phyloP scores from a whole-genome alignment of 495 filamentous ascomycete species.

The Bacidia gigantensis region DNA sequence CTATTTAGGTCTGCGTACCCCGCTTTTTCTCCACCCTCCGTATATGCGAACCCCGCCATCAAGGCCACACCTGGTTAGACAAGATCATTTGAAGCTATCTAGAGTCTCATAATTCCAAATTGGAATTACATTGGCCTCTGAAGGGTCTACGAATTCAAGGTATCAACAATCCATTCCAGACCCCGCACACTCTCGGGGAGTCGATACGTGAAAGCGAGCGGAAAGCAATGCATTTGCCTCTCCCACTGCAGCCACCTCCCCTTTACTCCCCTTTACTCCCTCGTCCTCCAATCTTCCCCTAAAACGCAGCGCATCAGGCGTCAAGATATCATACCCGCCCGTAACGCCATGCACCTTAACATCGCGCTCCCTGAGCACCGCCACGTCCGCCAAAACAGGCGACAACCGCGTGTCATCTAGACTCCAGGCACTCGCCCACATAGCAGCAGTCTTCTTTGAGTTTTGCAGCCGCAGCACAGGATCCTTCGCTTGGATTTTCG shows the following conservation, averaged over 20 bases:
- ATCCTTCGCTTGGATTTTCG: slow-evolving; percentile 20
- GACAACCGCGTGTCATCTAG: slow-evolving; percentile 20
- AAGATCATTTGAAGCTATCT: too few relatives aligned
- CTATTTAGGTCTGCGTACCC: too few relatives aligned
- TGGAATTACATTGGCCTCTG: too few relatives aligned
- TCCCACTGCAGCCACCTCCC: slow-evolving; percentile 33
- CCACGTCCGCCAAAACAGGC: slow-evolving; percentile 21
- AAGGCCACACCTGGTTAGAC: too few relatives aligned
- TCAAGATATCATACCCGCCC: slow-evolving; percentile 26
- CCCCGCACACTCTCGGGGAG: slow-evolving; percentile 25
- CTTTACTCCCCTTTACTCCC: slow-evolving; percentile 21
- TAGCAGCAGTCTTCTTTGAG: slow-evolving; percentile 21
- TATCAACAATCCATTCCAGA: slow-evolving; percentile 23
- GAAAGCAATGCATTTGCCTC: slow-evolving; percentile 35
- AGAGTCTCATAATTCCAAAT: too few relatives aligned
- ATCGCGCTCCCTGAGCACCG: slow-evolving; percentile 12
- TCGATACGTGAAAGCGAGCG: slow-evolving; percentile 24
- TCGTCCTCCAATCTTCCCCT: slow-evolving; percentile 20
- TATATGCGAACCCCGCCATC: too few relatives aligned
- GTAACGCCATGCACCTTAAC: slow-evolving; percentile 27
- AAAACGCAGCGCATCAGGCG: slow-evolving; percentile 26
- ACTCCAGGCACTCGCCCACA: slow-evolving; percentile 23
- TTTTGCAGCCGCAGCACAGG: slow-evolving; percentile 24
- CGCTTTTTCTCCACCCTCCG: too few relatives aligned
- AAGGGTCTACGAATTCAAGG: too few relatives aligned